A percentile compares a stretch with the other conserved stretches of the same genome.
Conservation (phyloP, 1,139 yeast species). For the Arxiozyma bovina region DNA sequence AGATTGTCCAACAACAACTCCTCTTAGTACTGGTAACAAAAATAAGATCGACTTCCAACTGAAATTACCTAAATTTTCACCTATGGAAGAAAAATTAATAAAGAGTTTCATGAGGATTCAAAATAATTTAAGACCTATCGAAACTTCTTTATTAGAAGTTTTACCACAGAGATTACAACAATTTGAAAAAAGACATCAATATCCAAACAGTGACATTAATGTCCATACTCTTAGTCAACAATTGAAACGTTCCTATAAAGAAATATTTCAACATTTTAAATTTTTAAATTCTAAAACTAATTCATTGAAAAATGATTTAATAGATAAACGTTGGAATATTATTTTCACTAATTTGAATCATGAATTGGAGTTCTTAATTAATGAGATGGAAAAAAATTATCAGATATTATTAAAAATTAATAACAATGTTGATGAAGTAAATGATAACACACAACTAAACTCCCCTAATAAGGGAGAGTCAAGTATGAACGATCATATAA, state of each 20-base stretch:
- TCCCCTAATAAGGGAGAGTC: not conserved
- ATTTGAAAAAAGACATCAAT: constrained; percentile 18
- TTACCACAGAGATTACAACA: constrained; percentile 46
- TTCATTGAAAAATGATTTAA: constrained; percentile 38
- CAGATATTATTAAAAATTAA: constrained; percentile 4
- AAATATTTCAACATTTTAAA: constrained; percentile 37
- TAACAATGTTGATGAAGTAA: not conserved
- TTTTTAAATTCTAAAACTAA: constrained; percentile 36
- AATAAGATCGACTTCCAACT: constrained; percentile 12
- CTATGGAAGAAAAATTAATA: constrained; percentile 35
- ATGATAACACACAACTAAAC: not conserved
- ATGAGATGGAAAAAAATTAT: constrained; percentile 26
- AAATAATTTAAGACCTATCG: constrained; percentile 26
- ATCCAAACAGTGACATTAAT: constrained; percentile 9
- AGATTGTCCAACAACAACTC: constrained; percentile 14
- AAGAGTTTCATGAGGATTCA: constrained; percentile 31
- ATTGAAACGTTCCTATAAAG: constrained; percentile 37
- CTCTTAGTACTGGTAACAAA: not conserved
- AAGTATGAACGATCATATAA: no score
- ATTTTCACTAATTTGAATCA: constrained; percentile 39
- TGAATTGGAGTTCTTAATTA: constrained; percentile 33
- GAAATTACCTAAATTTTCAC: constrained; percentile 33
- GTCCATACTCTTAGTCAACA: constrained; percentile 13
- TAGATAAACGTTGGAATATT: constrained; percentile 50
- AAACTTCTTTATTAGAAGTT: constrained; percentile 47